Evolutionary conservation across 1,284 basidiomycete genomes (phyloP).

Genomic region (Mycosarcoma mackinlayi): DNA sequence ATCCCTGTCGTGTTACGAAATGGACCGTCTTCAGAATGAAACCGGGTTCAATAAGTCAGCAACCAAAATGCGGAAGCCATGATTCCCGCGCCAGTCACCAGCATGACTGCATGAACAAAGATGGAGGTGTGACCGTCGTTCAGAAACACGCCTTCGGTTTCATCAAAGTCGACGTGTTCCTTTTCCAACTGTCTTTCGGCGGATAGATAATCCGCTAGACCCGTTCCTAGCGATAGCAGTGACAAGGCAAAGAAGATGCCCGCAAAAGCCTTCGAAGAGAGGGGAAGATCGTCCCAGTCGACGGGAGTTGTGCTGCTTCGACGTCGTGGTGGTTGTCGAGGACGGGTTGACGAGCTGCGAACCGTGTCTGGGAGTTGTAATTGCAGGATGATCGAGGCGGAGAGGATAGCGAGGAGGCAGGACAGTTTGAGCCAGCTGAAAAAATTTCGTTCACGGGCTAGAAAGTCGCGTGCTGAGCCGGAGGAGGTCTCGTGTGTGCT

Average conservation of each 20-base stretch:
- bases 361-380: slow-evolving; percentile 25
- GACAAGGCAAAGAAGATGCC: slow-evolving; percentile 28
- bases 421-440: slow-evolving; percentile 40
- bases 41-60: slow-evolving; percentile 17
- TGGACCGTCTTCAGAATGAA: too few relatives aligned
- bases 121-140: slow-evolving; percentile 36
- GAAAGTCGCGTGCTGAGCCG: slow-evolving; percentile 33
- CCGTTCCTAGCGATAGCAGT: slow-evolving; percentile 20
- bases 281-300: slow-evolving; percentile 27
- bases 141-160: slow-evolving; percentile 40
- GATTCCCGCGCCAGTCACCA: slow-evolving; percentile 29
- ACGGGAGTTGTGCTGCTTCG: background rate
- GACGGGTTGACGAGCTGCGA: background rate
- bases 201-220: slow-evolving; percentile 21
- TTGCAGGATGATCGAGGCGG: slow-evolving; percentile 33
- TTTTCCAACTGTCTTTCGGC: slow-evolving; percentile 33
- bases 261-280: slow-evolving; percentile 25
- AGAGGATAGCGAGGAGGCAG: slow-evolving; percentile 37
- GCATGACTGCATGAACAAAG: slow-evolving; percentile 29
- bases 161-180: slow-evolving; percentile 47
- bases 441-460: slow-evolving; percentile 42
- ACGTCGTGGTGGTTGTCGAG: background rate
- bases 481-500: slow-evolving; percentile 10
- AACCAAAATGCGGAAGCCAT: slow-evolving; percentile 29
- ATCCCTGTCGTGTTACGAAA: too few relatives aligned